These are phyloP conservation scores for Phoma herbarum DNA, from an alignment of 2,329 filamentous ascomycete species.

Conservation along the genomic window DNA sequence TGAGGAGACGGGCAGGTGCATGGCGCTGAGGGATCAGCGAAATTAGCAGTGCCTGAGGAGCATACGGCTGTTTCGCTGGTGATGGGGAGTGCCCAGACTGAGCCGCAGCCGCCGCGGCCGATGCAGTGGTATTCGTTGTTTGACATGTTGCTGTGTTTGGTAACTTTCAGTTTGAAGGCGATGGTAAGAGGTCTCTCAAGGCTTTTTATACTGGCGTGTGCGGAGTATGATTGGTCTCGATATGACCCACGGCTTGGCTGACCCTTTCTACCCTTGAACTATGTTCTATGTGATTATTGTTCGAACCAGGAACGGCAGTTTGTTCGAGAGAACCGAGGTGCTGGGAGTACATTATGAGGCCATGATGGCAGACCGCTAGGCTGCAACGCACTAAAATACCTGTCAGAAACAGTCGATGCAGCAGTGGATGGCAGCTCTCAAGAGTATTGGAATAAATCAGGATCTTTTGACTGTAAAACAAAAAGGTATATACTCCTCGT, in stretches of 20 bases:
- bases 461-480: constrained; percentile 2
- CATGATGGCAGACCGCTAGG: background rate
- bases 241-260: background rate
- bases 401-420: background rate
- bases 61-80: no score
- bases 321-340: no score
- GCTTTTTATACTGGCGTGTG: background rate
- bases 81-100: background rate
- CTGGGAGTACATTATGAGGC: no score
- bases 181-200: background rate
- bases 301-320: no score
- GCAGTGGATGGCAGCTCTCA: no score
- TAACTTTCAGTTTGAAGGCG: background rate
- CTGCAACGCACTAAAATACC: background rate
- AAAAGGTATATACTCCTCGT: constrained; percentile 16
- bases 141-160: background rate
- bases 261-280: no score
- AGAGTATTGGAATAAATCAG: background rate
- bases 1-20: background rate
- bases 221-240: background rate
- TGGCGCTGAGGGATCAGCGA: background rate
- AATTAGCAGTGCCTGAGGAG: no score
- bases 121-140: constrained; percentile 4
- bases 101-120: constrained; percentile 5
- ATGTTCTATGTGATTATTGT: background rate